Conservation (phyloP, 1,284 basidiomycete genomes). For the Lentinula novae-zelandiae region DNA sequence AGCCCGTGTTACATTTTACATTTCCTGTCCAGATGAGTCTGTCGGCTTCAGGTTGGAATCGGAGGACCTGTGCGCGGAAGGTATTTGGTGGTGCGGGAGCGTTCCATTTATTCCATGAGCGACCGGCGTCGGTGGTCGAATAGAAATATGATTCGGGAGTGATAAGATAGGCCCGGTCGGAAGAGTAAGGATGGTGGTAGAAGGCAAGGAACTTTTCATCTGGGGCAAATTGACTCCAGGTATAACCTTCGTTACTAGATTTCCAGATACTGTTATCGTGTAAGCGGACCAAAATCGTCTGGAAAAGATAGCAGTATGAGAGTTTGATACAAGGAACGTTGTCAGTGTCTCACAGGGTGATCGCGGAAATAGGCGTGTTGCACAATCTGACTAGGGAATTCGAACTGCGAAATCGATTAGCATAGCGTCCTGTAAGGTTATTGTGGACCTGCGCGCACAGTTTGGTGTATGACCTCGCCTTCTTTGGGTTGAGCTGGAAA, state of each 20-base stretch:
- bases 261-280: slow-evolving; percentile 83
- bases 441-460: slow-evolving; percentile 15
- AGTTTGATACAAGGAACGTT: background rate
- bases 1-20: slow-evolving; percentile 51
- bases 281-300: slow-evolving; percentile 86
- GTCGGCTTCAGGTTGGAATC: slow-evolving; percentile 88
- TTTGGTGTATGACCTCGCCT: slow-evolving; percentile 69
- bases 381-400: slow-evolving; percentile 67
- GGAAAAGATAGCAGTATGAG: slow-evolving; percentile 13
- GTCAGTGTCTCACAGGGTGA: slow-evolving; percentile 47
- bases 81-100: slow-evolving; percentile 77
- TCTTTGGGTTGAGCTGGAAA: slow-evolving; percentile 65
- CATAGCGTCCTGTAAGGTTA: too few species aligned
- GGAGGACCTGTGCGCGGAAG: slow-evolving; percentile 74
- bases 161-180: slow-evolving; percentile 88
- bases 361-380: slow-evolving; percentile 86
- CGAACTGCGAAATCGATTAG: slow-evolving; percentile 34
- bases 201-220: slow-evolving; percentile 75
- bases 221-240: slow-evolving; percentile 71
- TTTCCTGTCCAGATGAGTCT: slow-evolving; percentile 90
- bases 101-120: slow-evolving; percentile 60
- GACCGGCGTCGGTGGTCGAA: slow-evolving; percentile 83
- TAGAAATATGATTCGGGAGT: slow-evolving; percentile 64
- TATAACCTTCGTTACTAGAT: slow-evolving; percentile 92
- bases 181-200: slow-evolving; percentile 78